These are phyloP conservation scores for Harringtonia aguacate DNA, from an alignment of 2,329 filamentous ascomycete species.

Conservation along the genomic window DNA sequence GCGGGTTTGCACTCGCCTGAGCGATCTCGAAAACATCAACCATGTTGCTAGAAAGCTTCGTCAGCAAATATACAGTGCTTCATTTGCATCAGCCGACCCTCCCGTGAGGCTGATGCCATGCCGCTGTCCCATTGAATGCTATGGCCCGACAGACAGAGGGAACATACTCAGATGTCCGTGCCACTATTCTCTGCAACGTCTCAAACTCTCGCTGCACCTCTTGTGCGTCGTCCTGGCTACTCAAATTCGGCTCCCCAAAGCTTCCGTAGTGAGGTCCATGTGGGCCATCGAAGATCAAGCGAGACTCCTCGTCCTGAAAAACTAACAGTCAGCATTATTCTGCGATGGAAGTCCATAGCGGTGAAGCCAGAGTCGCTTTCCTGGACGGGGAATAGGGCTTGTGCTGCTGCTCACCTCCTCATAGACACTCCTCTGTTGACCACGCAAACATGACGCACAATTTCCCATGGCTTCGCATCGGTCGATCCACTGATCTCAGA, in stretches of 20 bases:
- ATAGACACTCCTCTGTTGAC: slow-evolving; percentile 36
- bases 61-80: not conserved
- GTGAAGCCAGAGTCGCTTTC: too few species aligned
- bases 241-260: slow-evolving; percentile 45
- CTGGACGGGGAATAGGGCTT: too few species aligned
- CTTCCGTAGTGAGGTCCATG: slow-evolving; percentile 51
- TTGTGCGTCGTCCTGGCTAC: slow-evolving; percentile 45
- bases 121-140: too few species aligned
- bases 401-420: slow-evolving; percentile 37
- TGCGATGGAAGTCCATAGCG: too few species aligned
- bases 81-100: not conserved
- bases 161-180: slow-evolving; percentile 53
- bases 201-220: slow-evolving; percentile 55
- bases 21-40: slow-evolving; percentile 58
- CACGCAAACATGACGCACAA: slow-evolving; percentile 50
- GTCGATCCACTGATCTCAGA: too few species aligned
- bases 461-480: slow-evolving; percentile 36
- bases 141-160: too few species aligned
- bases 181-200: slow-evolving; percentile 52
- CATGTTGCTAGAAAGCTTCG: slow-evolving; percentile 39
- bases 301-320: slow-evolving; percentile 43
- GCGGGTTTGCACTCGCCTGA: slow-evolving; percentile 33
- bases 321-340: not conserved
- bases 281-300: slow-evolving; percentile 50
- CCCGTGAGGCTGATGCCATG: too few species aligned